Evolutionary conservation across 2,329 filamentous ascomycete genomes (phyloP).

Genomic region (Aspergillus tanneri): DNA sequence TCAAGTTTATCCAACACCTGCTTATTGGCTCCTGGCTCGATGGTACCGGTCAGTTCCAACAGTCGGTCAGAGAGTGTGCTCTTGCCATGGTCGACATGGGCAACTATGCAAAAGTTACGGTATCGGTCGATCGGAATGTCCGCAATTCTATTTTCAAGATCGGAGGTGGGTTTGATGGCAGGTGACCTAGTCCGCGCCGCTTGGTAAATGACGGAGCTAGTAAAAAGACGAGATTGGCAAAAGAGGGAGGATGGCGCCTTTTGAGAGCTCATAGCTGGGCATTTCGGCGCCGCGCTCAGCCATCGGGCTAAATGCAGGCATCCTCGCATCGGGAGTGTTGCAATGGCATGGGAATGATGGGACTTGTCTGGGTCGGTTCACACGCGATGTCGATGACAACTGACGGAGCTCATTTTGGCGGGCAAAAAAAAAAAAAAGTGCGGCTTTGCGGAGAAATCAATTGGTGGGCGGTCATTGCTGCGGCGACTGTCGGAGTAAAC

Average conservation of each 20-base stretch:
- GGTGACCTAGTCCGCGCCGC: constrained; percentile 22
- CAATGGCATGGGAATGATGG: constrained; percentile 32
- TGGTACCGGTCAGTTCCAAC: constrained; percentile 91
- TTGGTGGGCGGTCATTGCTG: constrained; percentile 36
- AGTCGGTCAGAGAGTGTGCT: constrained; percentile 91
- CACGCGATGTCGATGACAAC: not conserved
- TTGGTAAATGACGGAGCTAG: constrained; percentile 24
- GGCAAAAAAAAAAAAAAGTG: constrained; percentile 22
- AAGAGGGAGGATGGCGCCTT: constrained; percentile 27
- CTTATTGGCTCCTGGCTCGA: constrained; percentile 80
- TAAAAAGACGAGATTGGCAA: constrained; percentile 32
- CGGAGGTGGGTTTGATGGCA: constrained; percentile 36
- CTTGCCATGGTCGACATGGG: constrained; percentile 98
- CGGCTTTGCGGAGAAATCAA: constrained; percentile 35
- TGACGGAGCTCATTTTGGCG: constrained; percentile 9
- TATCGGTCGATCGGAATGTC: constrained; percentile 54
- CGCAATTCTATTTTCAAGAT: constrained; percentile 58
- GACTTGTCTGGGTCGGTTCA: constrained; percentile 2
- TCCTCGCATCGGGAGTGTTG: constrained; percentile 47
- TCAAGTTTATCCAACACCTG: constrained; percentile 97
- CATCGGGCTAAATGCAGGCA: constrained; percentile 48
- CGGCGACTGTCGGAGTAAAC: constrained; percentile 41
- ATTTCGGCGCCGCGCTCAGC: constrained; percentile 43
- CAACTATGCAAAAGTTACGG: constrained; percentile 97
- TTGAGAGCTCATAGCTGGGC: constrained; percentile 32